Percentiles rank a stretch among this genome's conserved stretches.
phyloP scores from a whole-genome alignment of 306 rosid species.

The Vicia sativa region DNA sequence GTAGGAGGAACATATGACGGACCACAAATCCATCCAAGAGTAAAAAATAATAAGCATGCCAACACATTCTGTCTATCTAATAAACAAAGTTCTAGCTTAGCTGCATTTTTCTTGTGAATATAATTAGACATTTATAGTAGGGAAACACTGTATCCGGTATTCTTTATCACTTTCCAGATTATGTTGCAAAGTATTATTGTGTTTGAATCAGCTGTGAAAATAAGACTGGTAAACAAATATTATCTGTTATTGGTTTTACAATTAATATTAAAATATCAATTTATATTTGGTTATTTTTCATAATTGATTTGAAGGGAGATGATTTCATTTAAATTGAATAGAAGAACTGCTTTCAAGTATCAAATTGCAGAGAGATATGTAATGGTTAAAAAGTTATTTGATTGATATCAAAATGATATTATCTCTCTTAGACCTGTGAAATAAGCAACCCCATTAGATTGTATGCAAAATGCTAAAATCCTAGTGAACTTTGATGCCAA shows the following conservation, averaged over 20 bases:
- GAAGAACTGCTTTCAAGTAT: too few relatives aligned
- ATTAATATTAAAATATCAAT: not conserved
- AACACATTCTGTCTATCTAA: constrained; percentile 11
- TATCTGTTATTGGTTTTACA: not conserved
- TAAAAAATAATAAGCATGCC: not conserved
- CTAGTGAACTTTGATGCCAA: not conserved
- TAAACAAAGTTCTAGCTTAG: constrained; percentile 1
- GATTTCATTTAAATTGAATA: too few relatives aligned
- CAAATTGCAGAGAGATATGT: not conserved
- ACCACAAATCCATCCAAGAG: constrained; percentile 3
- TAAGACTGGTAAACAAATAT: not conserved
- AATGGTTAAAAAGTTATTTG: constrained; percentile 1
- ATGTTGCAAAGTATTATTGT: not conserved
- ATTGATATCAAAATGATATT: constrained; percentile 3
- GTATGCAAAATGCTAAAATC: constrained; percentile 2
- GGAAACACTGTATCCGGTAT: not conserved
- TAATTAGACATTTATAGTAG: not conserved
- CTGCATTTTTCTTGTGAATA: not conserved
- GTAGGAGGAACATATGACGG: not conserved
- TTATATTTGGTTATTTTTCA: not conserved
- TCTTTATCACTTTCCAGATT: not conserved
- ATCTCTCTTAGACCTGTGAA: not conserved
- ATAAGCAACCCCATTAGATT: constrained; percentile 7
- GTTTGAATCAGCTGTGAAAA: not conserved
- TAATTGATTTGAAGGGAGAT: too few relatives aligned